Base-by-base conservation (phyloP, 2,329 filamentous ascomycete genomes). In the Raffaelea albimanens region DNA sequence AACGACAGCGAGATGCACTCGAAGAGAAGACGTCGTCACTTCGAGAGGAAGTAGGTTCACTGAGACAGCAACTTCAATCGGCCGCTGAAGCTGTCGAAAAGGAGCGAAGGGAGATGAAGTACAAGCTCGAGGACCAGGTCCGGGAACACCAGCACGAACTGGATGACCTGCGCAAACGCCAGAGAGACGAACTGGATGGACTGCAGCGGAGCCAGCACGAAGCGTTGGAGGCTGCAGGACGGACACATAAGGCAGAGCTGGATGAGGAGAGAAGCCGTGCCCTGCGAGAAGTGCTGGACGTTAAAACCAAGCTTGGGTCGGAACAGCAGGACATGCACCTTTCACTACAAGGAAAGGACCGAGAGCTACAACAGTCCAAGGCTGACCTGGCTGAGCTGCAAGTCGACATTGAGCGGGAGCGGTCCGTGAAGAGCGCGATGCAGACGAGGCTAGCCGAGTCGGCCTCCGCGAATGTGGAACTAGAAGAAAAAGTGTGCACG, bases 401-500 rank as follows among this genome's bases (percentile, higher is more conserved):
- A 44, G 63, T 64, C 5, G 72, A 78, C 40, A 63, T 82, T 1
- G 74, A 79, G 43, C 74, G 79, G 23, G 86, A 93, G 60, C 79
- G 80, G 49, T 70, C 67, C 7, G 69, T 82, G 46, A 83, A 83
- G 53, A 68, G 71, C 39, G 68, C 61, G 3, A 61, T 76, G 0
- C 69, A 73, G 52, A 69, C 64, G 25, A 76, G 67, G 34, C 64
- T 86, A 18, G 69, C 75, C 4, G 79, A 82, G 36, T 70, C 78
- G 8, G 74, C 78, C 4, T 71, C 73, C 9, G 78, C 80, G 38
- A 81, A 79, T 49, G 70, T 80, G 11, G 77, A 78, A 0, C 70
- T 95, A 11, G 87, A 95, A 55, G 82, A 80, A 33, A 81, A 85
- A 21, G 82, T 86, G 53, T 81, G 83, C 53, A 84, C 83, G 3